Evolutionary conservation across 768 basidiomycete species (phyloP).

Genomic region (Suillus clintonianus): DNA sequence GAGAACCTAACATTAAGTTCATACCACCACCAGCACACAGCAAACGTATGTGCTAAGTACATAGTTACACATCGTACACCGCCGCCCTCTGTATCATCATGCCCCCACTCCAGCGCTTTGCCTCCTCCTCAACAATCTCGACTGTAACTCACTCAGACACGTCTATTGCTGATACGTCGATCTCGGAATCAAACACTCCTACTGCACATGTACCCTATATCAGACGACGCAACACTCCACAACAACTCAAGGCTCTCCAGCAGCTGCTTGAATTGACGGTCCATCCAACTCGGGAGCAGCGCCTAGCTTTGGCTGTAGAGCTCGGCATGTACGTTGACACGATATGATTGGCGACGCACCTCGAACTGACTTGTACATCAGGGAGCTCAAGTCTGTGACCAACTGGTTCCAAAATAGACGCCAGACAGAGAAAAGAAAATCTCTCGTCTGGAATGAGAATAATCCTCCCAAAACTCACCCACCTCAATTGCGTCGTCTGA

Average conservation of each 20-base stretch:
- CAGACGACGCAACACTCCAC: conserved; percentile 32
- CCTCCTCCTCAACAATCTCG: conserved; percentile 6
- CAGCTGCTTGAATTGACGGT: conserved; percentile 35
- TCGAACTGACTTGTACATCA: conserved; percentile 24
- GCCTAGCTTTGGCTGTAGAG: conserved; percentile 39
- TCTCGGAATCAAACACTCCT: background rate
- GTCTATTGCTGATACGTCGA: background rate
- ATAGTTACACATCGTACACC: background rate
- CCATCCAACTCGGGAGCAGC: conserved; percentile 46
- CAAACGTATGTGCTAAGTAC: conserved; percentile 17
- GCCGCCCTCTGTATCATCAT: conserved; percentile 11
- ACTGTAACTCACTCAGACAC: conserved; percentile 2
- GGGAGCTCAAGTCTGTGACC: conserved; percentile 70
- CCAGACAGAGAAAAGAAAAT: conserved; percentile 43
- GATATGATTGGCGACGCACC: background rate
- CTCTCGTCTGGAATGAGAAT: conserved; percentile 24
- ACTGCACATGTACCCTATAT: conserved; percentile 25
- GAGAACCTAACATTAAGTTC: conserved; percentile 5
- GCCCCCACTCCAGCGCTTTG: conserved; percentile 4
- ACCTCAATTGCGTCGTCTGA: conserved; percentile 6
- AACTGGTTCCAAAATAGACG: conserved; percentile 87
- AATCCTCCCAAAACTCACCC: conserved; percentile 7
- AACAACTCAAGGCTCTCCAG: conserved; percentile 38
- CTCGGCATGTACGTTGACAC: conserved; percentile 35
- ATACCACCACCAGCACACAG: conserved; percentile 5